phyloP scores from a whole-genome alignment of 2,329 filamentous ascomycete species.

The Rhynchosporium graminicola region DNA sequence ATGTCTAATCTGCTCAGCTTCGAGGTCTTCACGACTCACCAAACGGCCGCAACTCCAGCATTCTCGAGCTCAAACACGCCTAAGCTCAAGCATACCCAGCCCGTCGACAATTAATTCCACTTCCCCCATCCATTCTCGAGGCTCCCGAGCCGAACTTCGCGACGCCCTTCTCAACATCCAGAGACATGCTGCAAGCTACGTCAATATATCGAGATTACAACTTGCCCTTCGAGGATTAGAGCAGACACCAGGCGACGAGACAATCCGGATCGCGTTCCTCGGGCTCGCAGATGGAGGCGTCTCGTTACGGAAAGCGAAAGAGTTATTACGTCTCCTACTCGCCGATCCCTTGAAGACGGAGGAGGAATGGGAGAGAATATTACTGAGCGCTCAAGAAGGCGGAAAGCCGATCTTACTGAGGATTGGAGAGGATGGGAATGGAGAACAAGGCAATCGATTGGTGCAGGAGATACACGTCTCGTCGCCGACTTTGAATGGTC shows the following conservation, averaged over 20 bases:
- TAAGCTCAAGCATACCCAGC: conserved; percentile 21
- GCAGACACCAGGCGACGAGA: conserved; percentile 57
- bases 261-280: conserved; percentile 59
- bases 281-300: conserved; percentile 44
- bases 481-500: conserved; percentile 59
- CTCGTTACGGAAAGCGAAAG: conserved; percentile 54
- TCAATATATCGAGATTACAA: conserved; percentile 70
- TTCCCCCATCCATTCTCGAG: not conserved
- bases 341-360: conserved; percentile 67
- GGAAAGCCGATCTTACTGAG: conserved; percentile 63
- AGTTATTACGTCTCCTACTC: conserved; percentile 67
- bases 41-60: conserved; percentile 17
- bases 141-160: conserved; percentile 31
- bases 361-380: conserved; percentile 65
- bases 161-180: conserved; percentile 59
- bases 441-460: conserved; percentile 48
- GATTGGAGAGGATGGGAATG: conserved; percentile 45
- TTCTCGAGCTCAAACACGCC: conserved; percentile 24
- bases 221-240: conserved; percentile 67
- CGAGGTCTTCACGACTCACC: conserved; percentile 6
- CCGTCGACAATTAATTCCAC: conserved; percentile 9
- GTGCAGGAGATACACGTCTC: conserved; percentile 62
- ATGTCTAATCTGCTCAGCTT: conserved; percentile 35
- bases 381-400: conserved; percentile 48
- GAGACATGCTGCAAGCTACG: conserved; percentile 58